Base-by-base conservation (phyloP, 345 rosid genomes). In the Salix purpurea region DNA sequence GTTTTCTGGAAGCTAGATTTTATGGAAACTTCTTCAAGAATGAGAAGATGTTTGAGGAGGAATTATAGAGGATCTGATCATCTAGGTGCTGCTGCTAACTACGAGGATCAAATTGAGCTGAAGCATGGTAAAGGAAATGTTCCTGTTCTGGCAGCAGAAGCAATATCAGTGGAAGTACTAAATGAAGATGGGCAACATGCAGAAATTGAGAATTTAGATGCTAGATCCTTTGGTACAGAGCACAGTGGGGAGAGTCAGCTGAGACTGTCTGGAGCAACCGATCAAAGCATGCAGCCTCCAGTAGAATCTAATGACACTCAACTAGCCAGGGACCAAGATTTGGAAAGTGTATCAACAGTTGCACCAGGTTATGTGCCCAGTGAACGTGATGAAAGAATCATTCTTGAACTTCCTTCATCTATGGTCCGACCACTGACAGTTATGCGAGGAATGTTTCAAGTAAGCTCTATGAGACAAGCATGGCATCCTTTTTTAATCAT, bases 1-100 rank as follows among this genome's bases (percentile, higher is more conserved):
- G 76, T 94, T 83, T 96, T 91, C 84, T 96, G 98, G 97, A 92
- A 96, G 94, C 89, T 92, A 72, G 99, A 96, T 83, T 87, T 90
- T 71, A 88, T 89, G 93, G 99, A 96, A 86, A 94, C 87, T 86
- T 92, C 97, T 78, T 91, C 97, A 39, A 91, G 99, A 90, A 96
- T 96, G 99, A 90, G 99, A 82, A 85, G 74, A 76, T 91, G 89
- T 80, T 84, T 96, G 86, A 90, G 94, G 84, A 90, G 94, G 86
- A 84, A 91, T 75, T 94, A 96, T 81, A 68, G 74, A 54, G 97
- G 97, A 74, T 90, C 89, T 70, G 89, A 94, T 88, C 99, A 96
- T 89, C 88, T 76, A 42, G 99, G 97, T 81, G 92, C 95, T 83
- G 97, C 98, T 85, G 97, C 98, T 80, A 84, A 91, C 84, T 88